Base-by-base conservation (phyloP, 2,329 filamentous ascomycete species). In the Trichoderma simmonsii region DNA sequence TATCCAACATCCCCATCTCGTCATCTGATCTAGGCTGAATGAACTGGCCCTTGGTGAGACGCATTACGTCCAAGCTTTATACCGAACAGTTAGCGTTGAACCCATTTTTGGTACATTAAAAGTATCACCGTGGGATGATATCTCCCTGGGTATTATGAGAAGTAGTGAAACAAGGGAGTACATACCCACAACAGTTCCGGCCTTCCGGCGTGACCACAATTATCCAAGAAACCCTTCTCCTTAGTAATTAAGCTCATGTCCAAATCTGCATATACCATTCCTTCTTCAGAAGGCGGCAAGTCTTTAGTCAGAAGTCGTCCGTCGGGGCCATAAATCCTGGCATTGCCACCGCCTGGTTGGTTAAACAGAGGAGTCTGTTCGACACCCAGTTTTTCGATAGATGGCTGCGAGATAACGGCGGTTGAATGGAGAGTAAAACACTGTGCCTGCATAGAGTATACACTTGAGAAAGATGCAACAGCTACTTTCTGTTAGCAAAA, bases 381-480 rank as follows among this genome's bases (percentile, higher is more conserved):
- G 36, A 48, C 43, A 1, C 43, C 43, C 9, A 48, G n/a, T 21
- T n/a, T 48, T 21, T 48, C 43, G 43, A 48, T 62, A 9, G 60
- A 39, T 28, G 60, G 34, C 6, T 62, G 60, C 26, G 60, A 62
- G 21, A 62, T 62, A 18, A 62, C 60, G 6, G 60, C 34, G 1
- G 60, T 62, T 24, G 60, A 62, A 24, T 62, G 60, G 6, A 62
- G 30, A 62, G 60, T 62, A 18, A 62, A 62, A 24, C 60, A 62
- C 24, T 62, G 60, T 11, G 60, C 60, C 14, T 62, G 60, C 60
- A 62, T 62, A 9, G 60, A 62, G 24, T 62, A 62, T 12, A 62
- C 60, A 26, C 60, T 62, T 26, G 60, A 62, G 34, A 62, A 62
- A 62, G 60, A 26, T 39, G 60, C 60, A 62, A 62, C 60, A 62